Conservation (phyloP, 2,329 filamentous ascomycete genomes). For the Daldinia eschscholtzii region DNA sequence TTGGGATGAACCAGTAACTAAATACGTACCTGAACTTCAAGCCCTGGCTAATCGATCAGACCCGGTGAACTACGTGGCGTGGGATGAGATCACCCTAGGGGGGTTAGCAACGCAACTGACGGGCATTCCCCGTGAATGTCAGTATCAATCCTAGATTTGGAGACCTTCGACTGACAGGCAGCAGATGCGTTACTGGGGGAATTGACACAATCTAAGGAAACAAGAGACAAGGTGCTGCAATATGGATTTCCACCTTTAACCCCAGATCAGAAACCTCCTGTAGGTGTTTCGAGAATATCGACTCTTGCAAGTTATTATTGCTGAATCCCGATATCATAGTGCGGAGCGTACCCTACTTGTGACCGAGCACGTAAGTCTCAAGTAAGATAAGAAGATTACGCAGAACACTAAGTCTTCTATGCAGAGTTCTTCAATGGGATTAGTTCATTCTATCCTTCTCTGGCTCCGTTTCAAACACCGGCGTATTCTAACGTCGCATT, state of each 20-base stretch:
- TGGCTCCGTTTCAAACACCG: slow-evolving; percentile 46
- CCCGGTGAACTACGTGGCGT: slow-evolving; percentile 47
- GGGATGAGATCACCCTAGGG: slow-evolving; percentile 52
- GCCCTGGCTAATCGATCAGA: slow-evolving; percentile 45
- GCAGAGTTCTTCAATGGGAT: slow-evolving; percentile 51
- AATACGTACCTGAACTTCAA: slow-evolving; percentile 49
- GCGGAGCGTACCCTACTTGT: slow-evolving; percentile 49
- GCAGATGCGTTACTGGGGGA: slow-evolving; percentile 50
- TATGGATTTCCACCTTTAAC: slow-evolving; percentile 51
- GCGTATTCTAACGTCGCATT: slow-evolving; percentile 52
- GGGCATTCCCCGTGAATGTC: slow-evolving; percentile 49
- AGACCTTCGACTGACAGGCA: slow-evolving; percentile 16
- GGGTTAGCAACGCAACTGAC: slow-evolving; percentile 49
- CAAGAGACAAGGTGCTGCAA: slow-evolving; percentile 42
- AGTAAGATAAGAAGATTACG: neutral
- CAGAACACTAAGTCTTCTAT: slow-evolving; percentile 18
- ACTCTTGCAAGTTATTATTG: neutral
- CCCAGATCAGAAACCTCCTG: slow-evolving; percentile 43
- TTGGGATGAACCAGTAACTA: slow-evolving; percentile 51
- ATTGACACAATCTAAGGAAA: slow-evolving; percentile 46
- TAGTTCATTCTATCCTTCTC: slow-evolving; percentile 47
- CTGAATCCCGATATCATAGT: slow-evolving; percentile 26
- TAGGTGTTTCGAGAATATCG: slow-evolving; percentile 16
- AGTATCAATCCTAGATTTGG: slow-evolving; percentile 1
- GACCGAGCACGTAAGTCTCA: slow-evolving; percentile 46